Base-by-base conservation (phyloP, 257 asterid species). In the Capsicum chinense region DNA sequence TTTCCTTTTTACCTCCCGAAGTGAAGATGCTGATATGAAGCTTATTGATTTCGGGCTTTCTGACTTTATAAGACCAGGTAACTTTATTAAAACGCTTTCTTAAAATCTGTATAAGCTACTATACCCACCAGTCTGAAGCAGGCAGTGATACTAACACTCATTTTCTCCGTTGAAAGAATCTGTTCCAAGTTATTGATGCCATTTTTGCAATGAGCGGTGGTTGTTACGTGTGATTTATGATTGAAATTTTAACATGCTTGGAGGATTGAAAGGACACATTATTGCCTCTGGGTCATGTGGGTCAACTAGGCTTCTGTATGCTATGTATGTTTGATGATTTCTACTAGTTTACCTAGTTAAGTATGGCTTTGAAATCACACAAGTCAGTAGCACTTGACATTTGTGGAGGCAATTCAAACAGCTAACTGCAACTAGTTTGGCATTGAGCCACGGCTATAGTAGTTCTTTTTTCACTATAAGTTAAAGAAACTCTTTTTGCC, bases 21-120 rank as follows among this genome's bases (percentile, higher is more conserved):
- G 90, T 89, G 99, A 96, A 90, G 95, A 93, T 85, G 97, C 98
- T 83, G 97, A 90, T 86, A 90, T 93, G 99, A 94, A 96, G 91
- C 97, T 94, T 58, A 96, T 94, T 74, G 99, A 96, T 90, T 96
- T 96, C 83, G 99, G 98, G 80, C 99, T 96, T 82, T 96, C 99
- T 13, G 98, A 96, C 91, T 94, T 94, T 87, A 92, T 94, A 79
- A 93, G 95, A 88, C 90, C 99, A 82, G 99, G 99, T 94, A 88
- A 81, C 33, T n/a, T 33, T 79, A 47, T 42, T 9, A 17, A 9
- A 62, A 83, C 8, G 48, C 47, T 52, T 52, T 76, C 48, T 52
- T 52, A 52, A 74, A 52, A 78, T 54, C 82, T 54, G 64, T 14
- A 26, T 54, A 33, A 76, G 82, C 47, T 54, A 78, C 9, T 15